These are phyloP conservation scores for Blepharisma japonicum DNA, from an alignment of 73 alveolate species.

Conservation along the genomic window DNA sequence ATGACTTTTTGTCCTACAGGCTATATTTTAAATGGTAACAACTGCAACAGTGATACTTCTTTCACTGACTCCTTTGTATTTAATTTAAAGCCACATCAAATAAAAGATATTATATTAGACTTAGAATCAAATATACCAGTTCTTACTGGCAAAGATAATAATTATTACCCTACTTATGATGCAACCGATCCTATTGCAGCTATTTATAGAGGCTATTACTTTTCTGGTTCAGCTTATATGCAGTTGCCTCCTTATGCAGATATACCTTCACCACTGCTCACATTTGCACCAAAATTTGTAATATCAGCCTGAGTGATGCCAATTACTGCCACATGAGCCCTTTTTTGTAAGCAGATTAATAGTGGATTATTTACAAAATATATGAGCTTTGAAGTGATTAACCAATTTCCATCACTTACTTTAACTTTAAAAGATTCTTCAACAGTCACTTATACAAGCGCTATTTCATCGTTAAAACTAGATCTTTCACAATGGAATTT, in stretches of 20 bases:
- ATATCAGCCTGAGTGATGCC: background rate
- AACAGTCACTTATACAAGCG: too few species aligned
- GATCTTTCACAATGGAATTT: too few species aligned
- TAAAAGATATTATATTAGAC: background rate
- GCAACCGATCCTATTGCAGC: constrained; percentile 13
- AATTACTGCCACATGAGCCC: background rate
- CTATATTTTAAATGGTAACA: background rate
- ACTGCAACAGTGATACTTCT: background rate
- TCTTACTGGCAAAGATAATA: background rate
- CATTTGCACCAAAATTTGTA: background rate
- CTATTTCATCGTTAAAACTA: too few species aligned
- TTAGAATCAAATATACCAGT: background rate
- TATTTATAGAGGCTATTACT: constrained; percentile 4
- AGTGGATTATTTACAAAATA: background rate
- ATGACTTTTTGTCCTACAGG: constrained; percentile 11
- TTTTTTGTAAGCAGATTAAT: background rate
- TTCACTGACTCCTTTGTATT: background rate
- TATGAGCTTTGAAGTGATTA: background rate
- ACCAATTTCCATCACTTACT: too few species aligned
- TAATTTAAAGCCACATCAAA: background rate
- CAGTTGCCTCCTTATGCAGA: background rate
- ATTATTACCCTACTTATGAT: constrained; percentile 2
- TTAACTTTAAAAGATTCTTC: too few species aligned
- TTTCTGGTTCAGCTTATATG: constrained; percentile 11
- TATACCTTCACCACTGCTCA: background rate